Percentiles rank a stretch among this genome's conserved stretches.
phyloP scores from a whole-genome alignment of 2,329 filamentous ascomycete species.

The Aspergillus nomiae region DNA sequence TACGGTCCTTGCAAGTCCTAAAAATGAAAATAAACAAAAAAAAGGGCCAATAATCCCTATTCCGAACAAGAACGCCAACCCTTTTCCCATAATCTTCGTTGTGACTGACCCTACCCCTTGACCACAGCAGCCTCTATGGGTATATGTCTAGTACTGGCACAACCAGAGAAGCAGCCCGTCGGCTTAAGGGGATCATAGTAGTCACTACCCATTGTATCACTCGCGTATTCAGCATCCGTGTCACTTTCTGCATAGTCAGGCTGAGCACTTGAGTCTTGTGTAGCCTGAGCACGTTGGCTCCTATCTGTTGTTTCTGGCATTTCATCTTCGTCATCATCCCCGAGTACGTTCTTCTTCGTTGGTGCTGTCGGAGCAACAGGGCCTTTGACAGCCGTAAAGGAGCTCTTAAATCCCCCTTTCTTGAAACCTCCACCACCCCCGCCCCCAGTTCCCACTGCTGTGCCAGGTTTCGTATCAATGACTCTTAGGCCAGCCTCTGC shows the following conservation, averaged over 20 bases:
- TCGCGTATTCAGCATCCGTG: conserved; percentile 66
- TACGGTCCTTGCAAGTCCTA: not conserved
- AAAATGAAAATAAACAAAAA: not conserved
- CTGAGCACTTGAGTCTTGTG: conserved; percentile 3
- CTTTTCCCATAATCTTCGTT: not conserved
- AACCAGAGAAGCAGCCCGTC: conserved; percentile 50
- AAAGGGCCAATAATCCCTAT: not conserved
- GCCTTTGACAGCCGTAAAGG: conserved; percentile 62
- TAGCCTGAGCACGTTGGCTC: conserved; percentile 6
- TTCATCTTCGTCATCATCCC: conserved; percentile 42
- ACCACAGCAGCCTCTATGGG: conserved; percentile 16
- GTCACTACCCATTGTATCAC: conserved; percentile 37
- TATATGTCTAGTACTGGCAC: conserved; percentile 26
- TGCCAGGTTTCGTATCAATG: conserved; percentile 34
- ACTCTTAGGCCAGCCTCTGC: conserved; percentile 44
- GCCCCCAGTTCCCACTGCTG: conserved; percentile 18
- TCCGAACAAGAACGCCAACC: not conserved
- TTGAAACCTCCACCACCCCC: conserved; percentile 59
- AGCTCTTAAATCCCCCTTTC: conserved; percentile 80
- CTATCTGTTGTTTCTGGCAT: conserved; percentile 18
- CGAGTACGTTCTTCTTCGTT: conserved; percentile 45
- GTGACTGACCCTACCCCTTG: not conserved
- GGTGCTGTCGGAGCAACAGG: conserved; percentile 27
- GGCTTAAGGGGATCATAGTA: conserved; percentile 57
- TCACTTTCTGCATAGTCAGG: conserved; percentile 66